Percentiles rank a stretch among this genome's conserved stretches.
These are phyloP conservation scores for Casuarina cunninghamiana DNA, from an alignment of 306 rosid species.

Conservation along the genomic window DNA sequence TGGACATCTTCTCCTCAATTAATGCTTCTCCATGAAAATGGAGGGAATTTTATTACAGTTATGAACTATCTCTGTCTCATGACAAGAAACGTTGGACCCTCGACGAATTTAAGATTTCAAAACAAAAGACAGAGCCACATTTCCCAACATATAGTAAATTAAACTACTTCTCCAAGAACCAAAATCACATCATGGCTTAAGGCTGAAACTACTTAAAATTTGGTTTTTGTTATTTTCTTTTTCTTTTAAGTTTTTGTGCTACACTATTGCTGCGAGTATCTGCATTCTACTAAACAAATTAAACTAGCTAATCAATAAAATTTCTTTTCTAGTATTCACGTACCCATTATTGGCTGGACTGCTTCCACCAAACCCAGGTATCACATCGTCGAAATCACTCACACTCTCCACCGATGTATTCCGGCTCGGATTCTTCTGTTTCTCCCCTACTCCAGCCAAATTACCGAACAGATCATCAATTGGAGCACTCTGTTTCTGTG, in stretches of 20 bases:
- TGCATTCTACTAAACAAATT: constrained; percentile 22
- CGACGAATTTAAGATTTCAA: background rate
- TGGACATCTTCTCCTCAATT: background rate
- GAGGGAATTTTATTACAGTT: background rate
- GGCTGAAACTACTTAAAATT: background rate
- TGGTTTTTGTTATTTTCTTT: no score
- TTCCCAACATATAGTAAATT: background rate
- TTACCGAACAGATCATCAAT: constrained; percentile 55
- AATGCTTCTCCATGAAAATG: background rate
- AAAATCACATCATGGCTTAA: background rate
- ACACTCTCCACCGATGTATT: constrained; percentile 19
- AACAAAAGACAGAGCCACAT: background rate
- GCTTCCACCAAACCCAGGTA: constrained; percentile 72
- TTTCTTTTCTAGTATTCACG: background rate
- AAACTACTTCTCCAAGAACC: background rate
- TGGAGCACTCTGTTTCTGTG: constrained; percentile 42
- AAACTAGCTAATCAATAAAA: constrained; percentile 21
- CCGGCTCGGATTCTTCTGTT: constrained; percentile 20
- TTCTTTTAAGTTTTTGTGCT: background rate
- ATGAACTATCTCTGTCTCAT: background rate
- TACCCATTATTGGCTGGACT: constrained; percentile 56
- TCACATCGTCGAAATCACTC: constrained; percentile 58
- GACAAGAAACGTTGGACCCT: background rate
- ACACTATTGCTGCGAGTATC: background rate
- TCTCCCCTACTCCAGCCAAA: constrained; percentile 41